phyloP scores from a whole-genome alignment of 371 early-diverging fungal species.

The Mortierella sp. region DNA sequence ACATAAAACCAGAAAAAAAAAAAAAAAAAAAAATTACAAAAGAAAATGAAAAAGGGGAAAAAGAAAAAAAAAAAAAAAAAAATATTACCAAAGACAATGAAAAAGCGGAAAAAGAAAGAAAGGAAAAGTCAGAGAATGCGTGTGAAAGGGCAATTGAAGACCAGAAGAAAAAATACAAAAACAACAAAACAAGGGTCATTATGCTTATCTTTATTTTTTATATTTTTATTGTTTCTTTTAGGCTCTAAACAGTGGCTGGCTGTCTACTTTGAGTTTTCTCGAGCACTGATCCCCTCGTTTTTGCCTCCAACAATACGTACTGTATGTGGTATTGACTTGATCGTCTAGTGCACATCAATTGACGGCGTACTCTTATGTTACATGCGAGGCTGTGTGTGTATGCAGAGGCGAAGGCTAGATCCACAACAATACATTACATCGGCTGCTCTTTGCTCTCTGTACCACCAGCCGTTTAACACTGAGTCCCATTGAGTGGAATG shows the following conservation, averaged over 20 bases:
- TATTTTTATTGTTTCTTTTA: no score
- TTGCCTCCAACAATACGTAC: no score
- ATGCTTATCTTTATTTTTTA: no score
- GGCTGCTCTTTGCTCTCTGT: no score
- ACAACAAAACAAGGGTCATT: background rate
- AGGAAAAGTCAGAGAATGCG: background rate
- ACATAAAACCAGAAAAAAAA: background rate
- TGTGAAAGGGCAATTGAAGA: background rate
- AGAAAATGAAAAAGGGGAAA: background rate
- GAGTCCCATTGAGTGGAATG: background rate
- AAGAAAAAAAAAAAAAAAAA: background rate
- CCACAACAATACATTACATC: no score
- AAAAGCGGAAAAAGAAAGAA: background rate
- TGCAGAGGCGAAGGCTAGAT: no score
- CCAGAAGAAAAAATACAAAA: background rate
- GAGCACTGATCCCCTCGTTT: no score
- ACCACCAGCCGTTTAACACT: background rate
- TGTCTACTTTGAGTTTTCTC: background rate
- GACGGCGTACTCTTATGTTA: no score
- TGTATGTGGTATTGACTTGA: no score
- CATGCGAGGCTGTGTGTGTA: no score
- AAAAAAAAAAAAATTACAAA: background rate
- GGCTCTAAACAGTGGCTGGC: no score
- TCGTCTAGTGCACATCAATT: no score
- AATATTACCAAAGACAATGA: background rate